Conservation (phyloP, 306 rosid species). For the Gillenia trifoliata region DNA sequence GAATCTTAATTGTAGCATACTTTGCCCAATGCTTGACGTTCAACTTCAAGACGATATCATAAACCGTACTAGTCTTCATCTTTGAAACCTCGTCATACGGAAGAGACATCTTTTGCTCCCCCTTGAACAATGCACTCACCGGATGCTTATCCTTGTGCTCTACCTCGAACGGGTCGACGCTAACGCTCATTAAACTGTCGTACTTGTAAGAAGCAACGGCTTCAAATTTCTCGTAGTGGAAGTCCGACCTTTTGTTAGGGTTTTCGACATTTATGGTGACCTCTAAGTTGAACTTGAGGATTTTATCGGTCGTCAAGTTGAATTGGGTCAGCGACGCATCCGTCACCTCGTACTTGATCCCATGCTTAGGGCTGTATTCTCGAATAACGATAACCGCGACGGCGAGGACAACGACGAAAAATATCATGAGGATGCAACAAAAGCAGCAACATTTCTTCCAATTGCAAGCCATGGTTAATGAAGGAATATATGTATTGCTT, state of each 20-base stretch:
- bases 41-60: background rate
- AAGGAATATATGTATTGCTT: too few species aligned
- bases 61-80: background rate
- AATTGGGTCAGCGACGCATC: conserved; percentile 42
- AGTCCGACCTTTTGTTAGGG: background rate
- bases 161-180: background rate
- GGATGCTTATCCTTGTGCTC: background rate
- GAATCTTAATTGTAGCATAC: background rate
- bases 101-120: background rate
- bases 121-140: background rate
- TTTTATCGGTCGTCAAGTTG: conserved; percentile 18
- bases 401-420: background rate
- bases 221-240: background rate
- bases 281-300: background rate
- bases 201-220: background rate
- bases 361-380: conserved; percentile 15
- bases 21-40: background rate
- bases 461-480: conserved; percentile 2
- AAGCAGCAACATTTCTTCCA: background rate
- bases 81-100: background rate
- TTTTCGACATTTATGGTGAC: background rate
- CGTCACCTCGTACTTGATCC: conserved; percentile 23
- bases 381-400: conserved; percentile 17
- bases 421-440: background rate
- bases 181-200: background rate